Percentiles rank a stretch among this genome's conserved stretches.
These are phyloP conservation scores for Sarcodon sp. DNA, from an alignment of 768 basidiomycete species.

Conservation along the genomic window DNA sequence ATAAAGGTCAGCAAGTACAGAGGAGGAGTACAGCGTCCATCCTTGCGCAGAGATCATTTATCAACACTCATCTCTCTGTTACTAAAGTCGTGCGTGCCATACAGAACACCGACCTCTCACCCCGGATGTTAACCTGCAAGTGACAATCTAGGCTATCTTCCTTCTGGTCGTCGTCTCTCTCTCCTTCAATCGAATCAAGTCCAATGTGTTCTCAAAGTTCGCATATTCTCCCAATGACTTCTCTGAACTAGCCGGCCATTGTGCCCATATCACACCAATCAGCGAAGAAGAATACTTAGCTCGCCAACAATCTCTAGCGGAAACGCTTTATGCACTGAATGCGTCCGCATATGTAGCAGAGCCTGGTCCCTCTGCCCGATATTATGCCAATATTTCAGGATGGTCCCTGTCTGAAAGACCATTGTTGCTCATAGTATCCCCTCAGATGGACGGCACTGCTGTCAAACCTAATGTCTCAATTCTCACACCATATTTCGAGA, in stretches of 20 bases:
- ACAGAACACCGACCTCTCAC: too few species aligned
- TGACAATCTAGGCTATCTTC: neutral
- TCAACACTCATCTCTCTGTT: neutral
- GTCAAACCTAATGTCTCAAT: slow-evolving; percentile 33
- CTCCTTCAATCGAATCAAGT: neutral
- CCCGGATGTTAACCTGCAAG: neutral
- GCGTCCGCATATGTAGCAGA: slow-evolving; percentile 69
- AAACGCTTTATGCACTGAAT: slow-evolving; percentile 30
- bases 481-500: slow-evolving; percentile 71
- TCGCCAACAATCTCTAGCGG: slow-evolving; percentile 44
- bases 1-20: neutral
- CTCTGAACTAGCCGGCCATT: slow-evolving; percentile 25
- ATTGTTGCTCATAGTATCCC: slow-evolving; percentile 52
- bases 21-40: neutral
- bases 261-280: slow-evolving; percentile 37
- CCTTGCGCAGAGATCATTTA: neutral
- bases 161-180: neutral
- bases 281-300: slow-evolving; percentile 26
- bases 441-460: slow-evolving; percentile 15
- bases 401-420: slow-evolving; percentile 78
- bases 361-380: slow-evolving; percentile 59
- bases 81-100: neutral
- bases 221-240: slow-evolving; percentile 8
- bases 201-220: neutral
- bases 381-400: slow-evolving; percentile 59